Conservation (phyloP, 257 asterid genomes). For the Mentha longifolia region DNA sequence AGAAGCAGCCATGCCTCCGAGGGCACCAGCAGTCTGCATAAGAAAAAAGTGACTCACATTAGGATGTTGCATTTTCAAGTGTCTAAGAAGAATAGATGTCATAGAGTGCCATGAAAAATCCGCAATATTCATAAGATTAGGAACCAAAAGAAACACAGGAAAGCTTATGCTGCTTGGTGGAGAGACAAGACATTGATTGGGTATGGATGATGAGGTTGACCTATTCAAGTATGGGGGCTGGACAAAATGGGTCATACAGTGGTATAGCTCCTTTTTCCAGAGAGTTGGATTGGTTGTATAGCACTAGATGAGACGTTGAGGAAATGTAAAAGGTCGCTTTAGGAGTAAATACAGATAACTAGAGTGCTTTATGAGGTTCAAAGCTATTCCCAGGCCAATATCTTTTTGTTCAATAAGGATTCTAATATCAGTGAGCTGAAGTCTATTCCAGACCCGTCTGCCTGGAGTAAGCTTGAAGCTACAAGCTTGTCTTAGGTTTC, state of each 20-base stretch:
- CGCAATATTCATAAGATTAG: background rate
- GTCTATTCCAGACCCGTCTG: background rate
- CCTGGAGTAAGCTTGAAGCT: slow-evolving; percentile 8
- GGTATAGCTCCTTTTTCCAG: background rate
- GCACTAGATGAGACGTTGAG: background rate
- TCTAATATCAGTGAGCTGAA: background rate
- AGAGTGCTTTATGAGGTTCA: background rate
- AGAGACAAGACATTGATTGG: background rate
- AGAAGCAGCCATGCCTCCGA: slow-evolving; percentile 98
- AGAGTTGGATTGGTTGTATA: slow-evolving; percentile 8
- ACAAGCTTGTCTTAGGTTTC: background rate
- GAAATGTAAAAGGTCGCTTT: background rate
- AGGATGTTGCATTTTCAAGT: slow-evolving; percentile 8
- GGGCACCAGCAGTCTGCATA: slow-evolving; percentile 85
- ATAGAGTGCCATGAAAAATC: slow-evolving; percentile 2
- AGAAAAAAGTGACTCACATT: slow-evolving; percentile 25
- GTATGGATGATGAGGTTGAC: background rate
- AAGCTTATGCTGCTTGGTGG: slow-evolving; percentile 6
- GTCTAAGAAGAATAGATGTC: too few relatives aligned
- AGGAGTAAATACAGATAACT: slow-evolving; percentile 4
- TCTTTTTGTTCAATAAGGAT: background rate
- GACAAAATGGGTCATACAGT: background rate
- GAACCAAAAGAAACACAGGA: background rate
- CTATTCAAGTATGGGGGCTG: slow-evolving; percentile 1
- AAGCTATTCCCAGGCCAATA: slow-evolving; percentile 6